A percentile compares a stretch with the other conserved stretches of the same genome.
phyloP scores from a whole-genome alignment of 2,329 filamentous ascomycete species.

The Chrysosporium queenslandicum region DNA sequence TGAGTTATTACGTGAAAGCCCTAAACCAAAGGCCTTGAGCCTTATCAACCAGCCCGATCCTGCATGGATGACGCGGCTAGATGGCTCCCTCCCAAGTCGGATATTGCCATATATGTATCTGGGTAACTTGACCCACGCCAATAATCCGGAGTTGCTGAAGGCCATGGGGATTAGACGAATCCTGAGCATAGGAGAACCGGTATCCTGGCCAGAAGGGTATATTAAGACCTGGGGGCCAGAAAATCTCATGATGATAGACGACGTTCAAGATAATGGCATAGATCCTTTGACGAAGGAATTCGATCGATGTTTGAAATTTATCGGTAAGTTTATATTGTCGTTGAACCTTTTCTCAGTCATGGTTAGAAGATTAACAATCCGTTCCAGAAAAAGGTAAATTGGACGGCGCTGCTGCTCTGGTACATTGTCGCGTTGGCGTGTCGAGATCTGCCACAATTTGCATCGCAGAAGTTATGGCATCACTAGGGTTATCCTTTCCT shows the following conservation, averaged over 20 bases:
- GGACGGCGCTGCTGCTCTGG: slow-evolving; percentile 73
- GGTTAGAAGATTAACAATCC: not conserved
- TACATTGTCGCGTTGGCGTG: slow-evolving; percentile 93
- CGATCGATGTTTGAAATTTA: slow-evolving; percentile 75
- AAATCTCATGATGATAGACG: slow-evolving; percentile 69
- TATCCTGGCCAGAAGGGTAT: slow-evolving; percentile 66
- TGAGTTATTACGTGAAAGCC: slow-evolving; percentile 53
- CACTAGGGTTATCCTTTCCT: slow-evolving; percentile 70
- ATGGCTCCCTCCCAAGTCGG: slow-evolving; percentile 83
- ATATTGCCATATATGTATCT: slow-evolving; percentile 92
- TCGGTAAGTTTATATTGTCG: slow-evolving; percentile 53
- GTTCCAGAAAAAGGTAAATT: slow-evolving; percentile 62
- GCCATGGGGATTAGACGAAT: slow-evolving; percentile 77
- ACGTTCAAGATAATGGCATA: slow-evolving; percentile 93
- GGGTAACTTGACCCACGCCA: slow-evolving; percentile 84
- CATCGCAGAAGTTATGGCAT: slow-evolving; percentile 95
- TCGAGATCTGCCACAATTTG: slow-evolving; percentile 94
- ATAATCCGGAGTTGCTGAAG: slow-evolving; percentile 74
- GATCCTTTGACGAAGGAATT: slow-evolving; percentile 84
- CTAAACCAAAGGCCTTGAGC: slow-evolving; percentile 22
- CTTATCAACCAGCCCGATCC: slow-evolving; percentile 43
- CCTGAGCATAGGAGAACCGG: slow-evolving; percentile 81
- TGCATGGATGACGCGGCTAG: slow-evolving; percentile 69
- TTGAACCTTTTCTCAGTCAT: too few species aligned
- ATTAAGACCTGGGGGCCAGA: slow-evolving; percentile 63